Evolutionary conservation across 768 basidiomycete species (phyloP), one percentile per base, ranked within the genome.

Genomic region (Leccinum uliginosum): DNA sequence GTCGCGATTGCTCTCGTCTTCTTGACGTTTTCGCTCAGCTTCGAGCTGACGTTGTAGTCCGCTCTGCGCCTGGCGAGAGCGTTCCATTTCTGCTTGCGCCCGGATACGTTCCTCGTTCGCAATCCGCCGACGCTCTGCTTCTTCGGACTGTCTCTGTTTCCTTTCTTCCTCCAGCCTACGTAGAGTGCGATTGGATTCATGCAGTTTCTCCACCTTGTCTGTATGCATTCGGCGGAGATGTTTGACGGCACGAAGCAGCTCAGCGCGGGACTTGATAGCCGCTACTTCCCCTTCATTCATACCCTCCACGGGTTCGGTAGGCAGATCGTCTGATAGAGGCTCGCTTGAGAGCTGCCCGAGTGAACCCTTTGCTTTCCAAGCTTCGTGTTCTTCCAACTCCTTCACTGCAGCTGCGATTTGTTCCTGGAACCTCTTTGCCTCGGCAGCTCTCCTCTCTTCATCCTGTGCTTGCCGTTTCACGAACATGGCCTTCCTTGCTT

Each of bases 151-250:
- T 60, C 59, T 65, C 45, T 55, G 53, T 34, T 60, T 58, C 51
- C 62, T 60, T 55, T 69, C 66, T 53, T 67, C 67, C 51, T 58
- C 64, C 43, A 74, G 50, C 26, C 51, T 62, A 26, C 56, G 63
- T n/a, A 71, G 61, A 10, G 51, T 54, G 27, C 30, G 50, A 29
- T 48, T 57, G 15, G 47, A 56, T 50, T 62, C 65, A 51, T 63
- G 62, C 27, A 70, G 26, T 48, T 50, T 49, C 30, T 57, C 60
- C 46, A 59, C 24, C 47, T 59, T 67, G 24, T 63, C 60, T n/a
- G 50, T 17, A 38, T 63, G 63, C 54, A 61, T 57, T 46, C 55
- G 58, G 15, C 59, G 63, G 55, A 63, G 47, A 30, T 58, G 51
- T 19, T 61, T 59, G 32, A 71, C 19, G 14, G 45, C 40, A 7